phyloP scores from a whole-genome alignment of 116 monocot species.

The Trichopus zeylanicus region DNA sequence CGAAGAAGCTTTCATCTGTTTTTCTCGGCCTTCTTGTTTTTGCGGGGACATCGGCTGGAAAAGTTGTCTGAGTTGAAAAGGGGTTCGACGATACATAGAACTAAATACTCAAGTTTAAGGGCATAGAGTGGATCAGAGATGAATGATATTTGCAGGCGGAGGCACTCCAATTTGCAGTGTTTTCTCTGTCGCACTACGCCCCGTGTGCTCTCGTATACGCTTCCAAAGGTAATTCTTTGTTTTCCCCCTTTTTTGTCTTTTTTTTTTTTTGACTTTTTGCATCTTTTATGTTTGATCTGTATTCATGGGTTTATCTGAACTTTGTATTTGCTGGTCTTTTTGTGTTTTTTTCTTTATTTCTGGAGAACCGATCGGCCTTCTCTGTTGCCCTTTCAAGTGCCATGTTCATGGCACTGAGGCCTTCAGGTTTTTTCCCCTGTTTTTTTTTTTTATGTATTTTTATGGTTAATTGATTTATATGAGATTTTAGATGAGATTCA shows the following conservation, averaged over 20 bases:
- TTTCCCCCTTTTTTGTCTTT: not conserved
- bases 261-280: not conserved
- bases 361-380: too few species aligned
- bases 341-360: too few species aligned
- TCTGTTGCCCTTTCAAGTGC: too few species aligned
- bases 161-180: conserved; percentile 38
- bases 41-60: not conserved
- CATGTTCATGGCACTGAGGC: too few species aligned
- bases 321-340: too few species aligned
- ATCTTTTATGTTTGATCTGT: not conserved
- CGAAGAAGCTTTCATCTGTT: not conserved
- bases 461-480: not conserved
- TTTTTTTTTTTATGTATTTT: not conserved
- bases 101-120: too few species aligned
- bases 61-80: not conserved
- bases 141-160: not conserved
- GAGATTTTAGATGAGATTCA: not conserved
- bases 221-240: conserved; percentile 33
- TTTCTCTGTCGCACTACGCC: conserved; percentile 41
- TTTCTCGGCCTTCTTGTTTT: not conserved
- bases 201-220: conserved; percentile 24
- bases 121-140: not conserved
- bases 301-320: not conserved
- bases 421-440: not conserved
- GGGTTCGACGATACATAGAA: not conserved